These are phyloP conservation scores for Fraxinus greggii DNA, from an alignment of 305 asterid genomes.

Conservation along the genomic window DNA sequence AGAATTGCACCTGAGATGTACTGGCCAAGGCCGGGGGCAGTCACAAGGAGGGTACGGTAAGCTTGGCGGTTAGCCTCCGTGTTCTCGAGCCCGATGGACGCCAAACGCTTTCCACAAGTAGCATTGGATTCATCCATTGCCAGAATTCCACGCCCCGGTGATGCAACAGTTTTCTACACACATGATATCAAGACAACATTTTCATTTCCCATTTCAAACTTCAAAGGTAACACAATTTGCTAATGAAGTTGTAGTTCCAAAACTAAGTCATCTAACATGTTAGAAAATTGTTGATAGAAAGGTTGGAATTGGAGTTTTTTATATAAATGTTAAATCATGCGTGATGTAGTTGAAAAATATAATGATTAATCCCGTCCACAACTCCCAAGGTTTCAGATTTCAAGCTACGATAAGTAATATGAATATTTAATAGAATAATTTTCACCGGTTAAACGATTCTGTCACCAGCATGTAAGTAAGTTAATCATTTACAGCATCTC, in stretches of 20 bases:
- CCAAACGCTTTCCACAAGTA: slow-evolving; percentile 59
- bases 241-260: not conserved
- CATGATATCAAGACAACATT: not conserved
- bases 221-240: not conserved
- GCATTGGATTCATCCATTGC: slow-evolving; percentile 67
- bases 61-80: slow-evolving; percentile 68
- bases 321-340: not conserved
- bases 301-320: not conserved
- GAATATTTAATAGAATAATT: too few species aligned
- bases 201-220: not conserved
- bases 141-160: slow-evolving; percentile 55
- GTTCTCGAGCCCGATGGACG: slow-evolving; percentile 58
- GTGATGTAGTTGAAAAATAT: not conserved
- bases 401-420: not conserved
- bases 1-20: slow-evolving; percentile 58
- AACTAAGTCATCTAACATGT: not conserved
- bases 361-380: not conserved
- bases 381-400: not conserved
- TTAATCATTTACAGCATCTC: not conserved
- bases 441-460: not conserved
- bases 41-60: slow-evolving; percentile 46
- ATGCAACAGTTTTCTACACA: slow-evolving; percentile 49
- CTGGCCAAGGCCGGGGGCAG: slow-evolving; percentile 49
- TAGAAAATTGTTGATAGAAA: not conserved
- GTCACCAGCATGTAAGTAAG: not conserved